phyloP scores from a whole-genome alignment of 306 rosid genomes.

The Carpinus fangiana region DNA sequence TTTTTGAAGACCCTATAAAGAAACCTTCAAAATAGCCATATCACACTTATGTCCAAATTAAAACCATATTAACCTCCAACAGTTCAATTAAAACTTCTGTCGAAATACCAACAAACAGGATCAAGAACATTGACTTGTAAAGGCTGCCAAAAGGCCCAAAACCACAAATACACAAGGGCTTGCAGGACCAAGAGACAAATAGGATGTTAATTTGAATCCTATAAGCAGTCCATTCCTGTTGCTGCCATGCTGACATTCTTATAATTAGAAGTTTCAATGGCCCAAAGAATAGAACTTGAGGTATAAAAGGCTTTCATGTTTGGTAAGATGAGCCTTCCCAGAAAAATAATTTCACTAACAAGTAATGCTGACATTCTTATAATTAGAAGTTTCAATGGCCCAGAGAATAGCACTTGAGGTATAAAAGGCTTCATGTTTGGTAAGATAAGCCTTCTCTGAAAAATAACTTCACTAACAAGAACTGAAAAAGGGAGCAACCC shows the following conservation, averaged over 20 bases:
- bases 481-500: not conserved
- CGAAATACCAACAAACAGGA: not conserved
- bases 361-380: not conserved
- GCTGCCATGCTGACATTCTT: slow-evolving; percentile 1
- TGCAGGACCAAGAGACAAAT: not conserved
- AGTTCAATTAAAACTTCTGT: not conserved
- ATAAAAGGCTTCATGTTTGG: not conserved
- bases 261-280: slow-evolving; percentile 7
- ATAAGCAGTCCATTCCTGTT: not conserved
- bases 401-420: not conserved
- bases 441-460: not conserved
- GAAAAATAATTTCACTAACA: not conserved
- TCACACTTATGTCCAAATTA: not conserved
- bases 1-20: slow-evolving; percentile 2
- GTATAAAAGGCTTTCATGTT: not conserved
- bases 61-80: not conserved
- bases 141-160: not conserved
- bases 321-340: not conserved
- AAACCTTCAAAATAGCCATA: not conserved
- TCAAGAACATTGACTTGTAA: not conserved
- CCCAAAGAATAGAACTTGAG: not conserved
- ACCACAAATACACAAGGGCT: not conserved
- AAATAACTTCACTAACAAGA: not conserved
- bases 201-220: slow-evolving; percentile 5
- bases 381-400: slow-evolving; percentile 4